Evolutionary conservation across 495 filamentous ascomycete genomes (phyloP), one percentile per base, ranked within the genome.

Genomic region (Podospora bellae-mahoneyi): DNA sequence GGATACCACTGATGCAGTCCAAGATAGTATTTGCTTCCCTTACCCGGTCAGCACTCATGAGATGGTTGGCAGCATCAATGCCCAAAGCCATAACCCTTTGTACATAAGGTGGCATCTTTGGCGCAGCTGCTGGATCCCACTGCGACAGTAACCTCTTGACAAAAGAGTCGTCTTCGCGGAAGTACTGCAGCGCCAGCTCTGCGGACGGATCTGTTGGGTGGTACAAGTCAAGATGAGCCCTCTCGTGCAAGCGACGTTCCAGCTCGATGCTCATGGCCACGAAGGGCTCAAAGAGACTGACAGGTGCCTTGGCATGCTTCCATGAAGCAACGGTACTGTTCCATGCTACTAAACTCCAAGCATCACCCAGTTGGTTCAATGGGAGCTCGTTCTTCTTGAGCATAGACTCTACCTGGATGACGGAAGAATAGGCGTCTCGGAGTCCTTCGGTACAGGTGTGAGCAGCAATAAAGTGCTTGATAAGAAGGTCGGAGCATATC

Each of bases 221-320:
- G 64, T 81, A 70, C 2, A 84, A 70, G 15, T 76, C 74, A 3
- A 84, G 64, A 64, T 83, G 82, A 0, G 80, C 81, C 19, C 71
- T 64, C 16, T 77, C 73, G 3, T 76, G 61, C 10, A 26, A 9
- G 0, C 62, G 32, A 5, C 65, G 44, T 5, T 56, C 10, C 4
- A 75, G 56, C 3, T 69, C 65, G 9, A 70, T 26, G 9, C 72
- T 75, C 5, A 80, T 68, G 34, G 72, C 74, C 32, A 78, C 70
- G 60, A 83, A 83, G 0, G 72, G 48, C n/a, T 84, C 80, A 61
- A 82, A 84, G 1, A 78, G 67, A 4, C 70, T 57, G 1, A 65
- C 76, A 0, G 78, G 71, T 5, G 80, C 79, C 18, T 67, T 75
- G 2, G 72, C 69, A 60, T 74, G 72, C 34, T 67, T 64, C 56